Evolutionary conservation across 257 asterid species (phyloP).

Genomic region (Solanum paucissectum): DNA sequence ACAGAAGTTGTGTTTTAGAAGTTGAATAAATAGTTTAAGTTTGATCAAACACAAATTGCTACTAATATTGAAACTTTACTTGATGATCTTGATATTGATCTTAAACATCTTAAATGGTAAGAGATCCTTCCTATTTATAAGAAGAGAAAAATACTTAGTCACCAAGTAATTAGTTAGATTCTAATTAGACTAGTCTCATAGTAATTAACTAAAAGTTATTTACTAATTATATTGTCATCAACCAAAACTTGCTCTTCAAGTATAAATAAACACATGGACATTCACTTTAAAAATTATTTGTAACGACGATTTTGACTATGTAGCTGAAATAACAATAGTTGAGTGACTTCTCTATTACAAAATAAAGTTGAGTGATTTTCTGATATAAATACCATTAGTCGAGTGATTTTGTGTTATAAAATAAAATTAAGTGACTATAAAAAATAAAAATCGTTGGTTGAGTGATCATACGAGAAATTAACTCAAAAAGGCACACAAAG

Average conservation of each 20-base stretch:
- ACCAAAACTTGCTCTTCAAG: not conserved
- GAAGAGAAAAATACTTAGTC: not conserved
- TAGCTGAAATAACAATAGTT: not conserved
- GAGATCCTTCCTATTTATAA: not conserved
- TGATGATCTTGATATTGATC: not conserved
- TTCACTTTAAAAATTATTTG: too few relatives aligned
- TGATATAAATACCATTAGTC: not conserved
- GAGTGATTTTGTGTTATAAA: not conserved
- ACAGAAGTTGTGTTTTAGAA: not conserved
- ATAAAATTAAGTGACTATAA: not conserved
- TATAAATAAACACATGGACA: not conserved
- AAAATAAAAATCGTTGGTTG: too few relatives aligned
- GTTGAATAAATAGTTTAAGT: not conserved
- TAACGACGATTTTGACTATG: not conserved
- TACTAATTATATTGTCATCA: not conserved
- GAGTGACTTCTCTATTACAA: too few relatives aligned
- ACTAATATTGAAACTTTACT: not conserved
- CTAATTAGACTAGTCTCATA: not conserved
- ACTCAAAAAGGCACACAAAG: not conserved
- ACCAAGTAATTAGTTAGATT: not conserved
- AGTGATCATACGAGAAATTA: too few relatives aligned
- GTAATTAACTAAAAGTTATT: not conserved
- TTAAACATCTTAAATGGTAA: not conserved
- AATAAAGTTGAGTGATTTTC: not conserved
- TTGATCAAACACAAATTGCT: not conserved